Evolutionary conservation across 176 grass and related monocot species (phyloP).

Genomic region (bread wheat (Triticum aestivum)): DNA sequence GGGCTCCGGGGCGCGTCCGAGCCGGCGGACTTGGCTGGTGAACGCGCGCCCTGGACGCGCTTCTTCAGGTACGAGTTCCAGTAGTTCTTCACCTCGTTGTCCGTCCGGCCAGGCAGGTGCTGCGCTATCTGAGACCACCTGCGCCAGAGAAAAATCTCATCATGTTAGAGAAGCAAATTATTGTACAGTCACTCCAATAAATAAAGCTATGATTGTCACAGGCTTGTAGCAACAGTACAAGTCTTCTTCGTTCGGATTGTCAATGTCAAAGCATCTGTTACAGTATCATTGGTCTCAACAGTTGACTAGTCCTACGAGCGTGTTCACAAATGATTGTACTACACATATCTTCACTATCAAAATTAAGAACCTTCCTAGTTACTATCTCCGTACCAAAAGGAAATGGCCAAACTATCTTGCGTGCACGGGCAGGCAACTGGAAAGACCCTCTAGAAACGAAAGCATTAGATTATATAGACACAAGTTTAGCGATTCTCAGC

Average conservation of each 20-base stretch:
- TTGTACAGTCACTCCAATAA: not conserved
- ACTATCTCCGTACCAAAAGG: not conserved
- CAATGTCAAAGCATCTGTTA: not conserved
- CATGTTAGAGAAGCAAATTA: not conserved
- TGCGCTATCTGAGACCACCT: constrained; percentile 89
- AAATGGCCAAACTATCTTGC: constrained; percentile 10
- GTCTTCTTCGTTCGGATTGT: constrained; percentile 2
- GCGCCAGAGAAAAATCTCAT: not conserved
- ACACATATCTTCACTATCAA: not conserved
- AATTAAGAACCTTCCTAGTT: not conserved
- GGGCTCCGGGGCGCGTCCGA: constrained; percentile 27
- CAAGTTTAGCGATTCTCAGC: not conserved
- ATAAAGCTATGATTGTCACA: not conserved
- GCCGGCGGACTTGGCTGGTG: constrained; percentile 6
- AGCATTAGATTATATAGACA: not conserved
- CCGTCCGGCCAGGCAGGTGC: constrained; percentile 77
- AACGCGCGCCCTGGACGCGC: constrained; percentile 40
- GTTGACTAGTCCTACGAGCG: constrained; percentile 13
- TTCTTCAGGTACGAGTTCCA: constrained; percentile 98
- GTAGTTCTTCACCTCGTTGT: constrained; percentile 97
- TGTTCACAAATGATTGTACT: constrained; percentile 5
- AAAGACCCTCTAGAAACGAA: not conserved
- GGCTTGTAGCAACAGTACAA: not conserved
- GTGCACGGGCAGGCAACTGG: constrained; percentile 22
- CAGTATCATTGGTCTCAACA: not conserved